phyloP scores from a whole-genome alignment of 176 grass and related monocot genomes.

The Aegilops umbellulata region DNA sequence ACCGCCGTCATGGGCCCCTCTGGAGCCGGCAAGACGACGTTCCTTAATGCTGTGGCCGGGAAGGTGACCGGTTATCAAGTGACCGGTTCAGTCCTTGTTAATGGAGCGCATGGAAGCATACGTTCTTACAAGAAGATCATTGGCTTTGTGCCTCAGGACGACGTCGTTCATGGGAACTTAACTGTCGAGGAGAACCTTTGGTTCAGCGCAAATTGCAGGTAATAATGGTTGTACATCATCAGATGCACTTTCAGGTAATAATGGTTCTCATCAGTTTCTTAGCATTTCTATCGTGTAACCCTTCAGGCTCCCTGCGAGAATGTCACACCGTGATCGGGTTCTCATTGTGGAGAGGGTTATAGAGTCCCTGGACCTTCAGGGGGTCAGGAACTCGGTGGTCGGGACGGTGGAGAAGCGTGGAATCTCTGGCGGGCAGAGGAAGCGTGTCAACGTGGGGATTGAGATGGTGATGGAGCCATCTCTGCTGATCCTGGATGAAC shows the following conservation, averaged over 20 bases:
- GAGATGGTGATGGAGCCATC: constrained; percentile 99
- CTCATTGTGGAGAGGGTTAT: constrained; percentile 91
- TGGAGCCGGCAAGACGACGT: constrained; percentile 95
- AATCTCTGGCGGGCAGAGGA: constrained; percentile 87
- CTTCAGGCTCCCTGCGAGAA: constrained; percentile 56
- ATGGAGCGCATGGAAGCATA: constrained; percentile 51
- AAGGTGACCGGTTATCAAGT: constrained; percentile 76
- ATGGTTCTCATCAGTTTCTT: background rate
- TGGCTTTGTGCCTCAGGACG: constrained; percentile 95
- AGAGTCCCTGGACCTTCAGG: constrained; percentile 78
- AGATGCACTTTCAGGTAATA: background rate
- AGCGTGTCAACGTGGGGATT: constrained; percentile 90
- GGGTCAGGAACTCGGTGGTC: constrained; percentile 67
- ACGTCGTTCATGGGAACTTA: constrained; percentile 92
- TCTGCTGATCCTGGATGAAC: constrained; percentile 90
- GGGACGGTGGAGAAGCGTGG: constrained; percentile 93
- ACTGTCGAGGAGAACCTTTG: constrained; percentile 97
- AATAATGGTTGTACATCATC: constrained; percentile 19
- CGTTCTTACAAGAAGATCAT: constrained; percentile 95
- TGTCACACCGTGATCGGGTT: constrained; percentile 56
- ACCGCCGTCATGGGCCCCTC: constrained; percentile 96
- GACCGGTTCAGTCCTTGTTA: constrained; percentile 71
- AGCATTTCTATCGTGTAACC: background rate
- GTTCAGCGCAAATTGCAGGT: constrained; percentile 99
- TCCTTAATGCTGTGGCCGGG: constrained; percentile 86